These are phyloP conservation scores for Furcasterigmium furcatum DNA, from an alignment of 2,329 filamentous ascomycete genomes.

Conservation along the genomic window DNA sequence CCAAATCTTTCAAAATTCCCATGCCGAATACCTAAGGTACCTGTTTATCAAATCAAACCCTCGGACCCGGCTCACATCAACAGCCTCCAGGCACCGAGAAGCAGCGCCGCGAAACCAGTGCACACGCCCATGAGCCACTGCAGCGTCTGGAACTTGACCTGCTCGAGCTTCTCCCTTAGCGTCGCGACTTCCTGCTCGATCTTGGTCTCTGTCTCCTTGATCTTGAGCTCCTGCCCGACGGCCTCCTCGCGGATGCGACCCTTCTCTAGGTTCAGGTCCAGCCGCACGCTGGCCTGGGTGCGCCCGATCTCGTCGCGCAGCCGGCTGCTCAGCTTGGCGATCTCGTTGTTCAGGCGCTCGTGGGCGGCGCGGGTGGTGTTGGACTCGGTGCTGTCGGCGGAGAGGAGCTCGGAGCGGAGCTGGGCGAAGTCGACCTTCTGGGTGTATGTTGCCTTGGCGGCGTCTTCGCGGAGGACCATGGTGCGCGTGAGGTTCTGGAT, in stretches of 20 bases:
- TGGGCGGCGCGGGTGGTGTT: slow-evolving; percentile 85
- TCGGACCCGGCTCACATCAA: slow-evolving; percentile 63
- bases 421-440: slow-evolving; percentile 99
- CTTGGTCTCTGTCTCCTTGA: slow-evolving; percentile 97
- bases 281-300: slow-evolving; percentile 86
- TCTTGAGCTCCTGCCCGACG: slow-evolving; percentile 93
- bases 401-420: slow-evolving; percentile 88
- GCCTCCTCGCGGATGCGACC: slow-evolving; percentile 94
- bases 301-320: slow-evolving; percentile 91
- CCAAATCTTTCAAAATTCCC: too few species aligned
- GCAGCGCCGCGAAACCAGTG: slow-evolving; percentile 62
- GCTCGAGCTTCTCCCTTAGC: slow-evolving; percentile 86
- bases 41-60: too few species aligned
- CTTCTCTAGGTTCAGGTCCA: slow-evolving; percentile 96
- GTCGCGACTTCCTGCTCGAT: slow-evolving; percentile 97
- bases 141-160: slow-evolving; percentile 95
- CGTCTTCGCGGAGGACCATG: slow-evolving; percentile 95
- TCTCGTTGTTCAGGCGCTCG: slow-evolving; percentile 89
- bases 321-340: slow-evolving; percentile 87
- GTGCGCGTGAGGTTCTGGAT: slow-evolving; percentile 97
- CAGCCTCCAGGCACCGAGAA: slow-evolving; percentile 68
- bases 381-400: slow-evolving; percentile 86
- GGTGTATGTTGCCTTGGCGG: slow-evolving; percentile 74
- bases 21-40: too few species aligned
- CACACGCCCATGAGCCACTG: slow-evolving; percentile 95